phyloP scores from a whole-genome alignment of 345 rosid genomes.

The Linum usitatissimum region DNA sequence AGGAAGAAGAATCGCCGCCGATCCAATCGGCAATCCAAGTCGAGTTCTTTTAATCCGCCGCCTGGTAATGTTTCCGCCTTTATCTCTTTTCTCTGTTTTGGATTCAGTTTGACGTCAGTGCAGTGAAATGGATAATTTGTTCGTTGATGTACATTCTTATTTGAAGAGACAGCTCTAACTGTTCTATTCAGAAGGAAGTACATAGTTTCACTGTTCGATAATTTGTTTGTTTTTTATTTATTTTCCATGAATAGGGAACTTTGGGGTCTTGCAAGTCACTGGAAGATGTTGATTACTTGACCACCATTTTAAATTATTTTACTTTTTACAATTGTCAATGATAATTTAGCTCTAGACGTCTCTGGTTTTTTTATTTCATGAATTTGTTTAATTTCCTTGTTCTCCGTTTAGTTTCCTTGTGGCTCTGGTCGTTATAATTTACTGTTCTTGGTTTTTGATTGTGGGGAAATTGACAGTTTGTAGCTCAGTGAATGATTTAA shows the following conservation, averaged over 20 bases:
- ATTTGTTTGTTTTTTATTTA: too few relatives aligned
- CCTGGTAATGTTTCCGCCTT: not conserved
- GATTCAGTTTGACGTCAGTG: not conserved
- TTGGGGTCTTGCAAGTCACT: not conserved
- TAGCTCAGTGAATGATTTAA: conserved; percentile 28
- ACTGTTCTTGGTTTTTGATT: not conserved
- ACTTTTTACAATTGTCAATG: not conserved
- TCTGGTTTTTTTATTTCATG: too few relatives aligned
- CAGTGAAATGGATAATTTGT: too few relatives aligned
- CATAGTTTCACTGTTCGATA: not conserved
- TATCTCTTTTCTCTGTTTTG: not conserved
- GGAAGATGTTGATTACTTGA: not conserved
- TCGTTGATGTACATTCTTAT: not conserved
- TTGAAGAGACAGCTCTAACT: too few relatives aligned
- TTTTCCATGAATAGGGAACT: too few relatives aligned
- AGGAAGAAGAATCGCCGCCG: conserved; percentile 59
- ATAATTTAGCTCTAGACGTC: not conserved
- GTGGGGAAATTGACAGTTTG: conserved; percentile 11
- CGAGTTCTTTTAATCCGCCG: conserved; percentile 25
- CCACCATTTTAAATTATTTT: not conserved
- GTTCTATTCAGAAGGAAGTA: too few relatives aligned
- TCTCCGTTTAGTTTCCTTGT: too few relatives aligned
- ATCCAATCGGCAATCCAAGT: conserved; percentile 57
- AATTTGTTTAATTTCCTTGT: too few relatives aligned
- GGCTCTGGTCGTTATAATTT: not conserved